These are phyloP conservation scores for Lachnellula cervina DNA, from an alignment of 2,329 filamentous ascomycete species.

Conservation along the genomic window DNA sequence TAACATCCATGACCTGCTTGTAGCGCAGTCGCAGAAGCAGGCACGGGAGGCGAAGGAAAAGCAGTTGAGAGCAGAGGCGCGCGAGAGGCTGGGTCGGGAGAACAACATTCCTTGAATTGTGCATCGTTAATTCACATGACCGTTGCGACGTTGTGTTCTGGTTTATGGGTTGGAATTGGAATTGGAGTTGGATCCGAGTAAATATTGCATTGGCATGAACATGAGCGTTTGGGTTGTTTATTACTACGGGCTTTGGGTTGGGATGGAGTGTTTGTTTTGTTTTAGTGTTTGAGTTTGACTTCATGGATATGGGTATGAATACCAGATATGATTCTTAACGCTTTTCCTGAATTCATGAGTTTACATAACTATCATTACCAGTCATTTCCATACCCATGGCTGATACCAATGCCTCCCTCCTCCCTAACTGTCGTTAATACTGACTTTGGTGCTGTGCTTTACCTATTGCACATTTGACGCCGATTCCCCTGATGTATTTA, in stretches of 20 bases:
- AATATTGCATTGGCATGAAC: neutral
- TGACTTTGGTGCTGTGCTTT: constrained; percentile 6
- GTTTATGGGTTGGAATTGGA: neutral
- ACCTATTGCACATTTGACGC: constrained; percentile 15
- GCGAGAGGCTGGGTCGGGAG: neutral
- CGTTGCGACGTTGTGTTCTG: neutral
- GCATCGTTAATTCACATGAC: neutral
- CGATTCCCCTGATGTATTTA: constrained; percentile 30
- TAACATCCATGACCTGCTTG: constrained; percentile 37
- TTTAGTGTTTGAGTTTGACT: neutral
- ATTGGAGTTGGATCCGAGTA: neutral
- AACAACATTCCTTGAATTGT: neutral
- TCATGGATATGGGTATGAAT: neutral
- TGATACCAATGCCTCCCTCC: neutral
- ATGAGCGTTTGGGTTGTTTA: neutral
- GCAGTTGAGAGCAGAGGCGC: neutral
- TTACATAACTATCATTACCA: neutral
- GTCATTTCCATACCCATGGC: neutral
- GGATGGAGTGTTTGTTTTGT: neutral
- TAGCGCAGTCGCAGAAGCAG: constrained; percentile 25
- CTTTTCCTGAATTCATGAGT: neutral
- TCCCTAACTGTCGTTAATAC: neutral
- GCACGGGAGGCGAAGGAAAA: constrained; percentile 10
- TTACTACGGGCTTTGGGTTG: neutral
- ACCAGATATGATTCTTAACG: neutral